Evolutionary conservation across 208 protist genomes (phyloP).

Genomic region (Acanthamoeba triangularis): DNA sequence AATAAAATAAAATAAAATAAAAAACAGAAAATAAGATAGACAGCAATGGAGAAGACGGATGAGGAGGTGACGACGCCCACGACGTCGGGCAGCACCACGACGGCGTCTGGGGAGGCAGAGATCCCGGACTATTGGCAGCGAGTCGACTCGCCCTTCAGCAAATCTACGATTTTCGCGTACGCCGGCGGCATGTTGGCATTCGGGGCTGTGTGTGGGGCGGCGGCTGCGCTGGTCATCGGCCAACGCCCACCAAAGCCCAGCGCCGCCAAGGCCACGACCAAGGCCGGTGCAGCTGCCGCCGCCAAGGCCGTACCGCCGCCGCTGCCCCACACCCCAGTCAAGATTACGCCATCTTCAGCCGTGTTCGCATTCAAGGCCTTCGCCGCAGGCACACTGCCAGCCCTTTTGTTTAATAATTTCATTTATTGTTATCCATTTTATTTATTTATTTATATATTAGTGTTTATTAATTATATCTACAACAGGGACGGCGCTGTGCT

Average conservation of each 20-base stretch:
- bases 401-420: neutral
- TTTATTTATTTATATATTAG: neutral
- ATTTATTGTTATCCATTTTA: neutral
- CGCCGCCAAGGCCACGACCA: neutral
- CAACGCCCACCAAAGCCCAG: conserved; percentile 12
- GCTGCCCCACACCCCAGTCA: neutral
- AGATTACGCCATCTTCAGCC: neutral
- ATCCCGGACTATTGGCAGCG: conserved; percentile 20
- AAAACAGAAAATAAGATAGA: neutral
- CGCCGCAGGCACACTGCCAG: neutral
- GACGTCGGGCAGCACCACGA: neutral
- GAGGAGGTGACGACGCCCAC: neutral
- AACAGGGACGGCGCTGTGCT: neutral
- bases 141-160: conserved; percentile 3
- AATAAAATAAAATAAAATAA: neutral
- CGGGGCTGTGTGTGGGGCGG: neutral
- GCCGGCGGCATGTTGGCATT: neutral
- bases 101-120: neutral
- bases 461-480: no score
- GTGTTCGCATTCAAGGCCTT: neutral
- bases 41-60: neutral
- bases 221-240: neutral
- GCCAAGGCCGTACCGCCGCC: neutral
- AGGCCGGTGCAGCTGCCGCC: neutral
- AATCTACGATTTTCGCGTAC: neutral